These are phyloP conservation scores for Schizopora paradoxa DNA, from an alignment of 1,284 basidiomycete species.

Conservation along the genomic window DNA sequence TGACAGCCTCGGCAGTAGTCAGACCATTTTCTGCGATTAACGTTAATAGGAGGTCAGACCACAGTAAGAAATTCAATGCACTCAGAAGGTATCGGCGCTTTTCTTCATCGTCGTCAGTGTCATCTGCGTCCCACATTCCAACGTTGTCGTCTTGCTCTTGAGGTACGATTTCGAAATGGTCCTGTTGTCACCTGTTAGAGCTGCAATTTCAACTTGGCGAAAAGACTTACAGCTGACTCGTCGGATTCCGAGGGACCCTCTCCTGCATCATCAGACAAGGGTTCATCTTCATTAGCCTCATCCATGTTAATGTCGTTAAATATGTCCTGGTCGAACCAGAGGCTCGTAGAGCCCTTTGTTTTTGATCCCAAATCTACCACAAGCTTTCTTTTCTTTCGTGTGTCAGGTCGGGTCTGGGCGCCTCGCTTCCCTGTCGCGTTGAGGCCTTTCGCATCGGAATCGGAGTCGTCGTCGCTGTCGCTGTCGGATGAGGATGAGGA, in stretches of 20 bases:
- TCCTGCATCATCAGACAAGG: conserved; percentile 23
- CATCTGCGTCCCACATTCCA: conserved; percentile 79
- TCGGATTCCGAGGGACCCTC: conserved; percentile 29
- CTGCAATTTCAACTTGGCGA: not conserved
- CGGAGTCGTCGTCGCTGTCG: conserved; percentile 40
- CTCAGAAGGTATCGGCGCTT: conserved; percentile 71
- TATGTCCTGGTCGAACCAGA: conserved; percentile 96
- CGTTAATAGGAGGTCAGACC: conserved; percentile 7
- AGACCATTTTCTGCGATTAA: conserved; percentile 69
- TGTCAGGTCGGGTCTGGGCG: conserved; percentile 30
- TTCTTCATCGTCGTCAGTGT: conserved; percentile 72
- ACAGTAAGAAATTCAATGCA: conserved; percentile 34
- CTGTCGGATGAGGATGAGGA: conserved; percentile 56
- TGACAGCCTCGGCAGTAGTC: conserved; percentile 86
- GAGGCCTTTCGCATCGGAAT: conserved; percentile 42
- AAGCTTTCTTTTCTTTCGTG: conserved; percentile 38
- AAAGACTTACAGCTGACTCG: conserved; percentile 6
- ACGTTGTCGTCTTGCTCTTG: conserved; percentile 53
- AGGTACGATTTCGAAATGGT: conserved; percentile 74
- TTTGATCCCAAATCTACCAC: conserved; percentile 30
- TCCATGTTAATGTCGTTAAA: conserved; percentile 53
- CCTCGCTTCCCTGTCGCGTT: conserved; percentile 38
- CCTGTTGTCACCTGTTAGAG: conserved; percentile 30
- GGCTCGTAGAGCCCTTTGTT: conserved; percentile 28
- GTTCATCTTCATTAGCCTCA: conserved; percentile 33